Percentiles rank a stretch among this genome's conserved stretches.
phyloP scores from a whole-genome alignment of 202 grass and related monocot species.

The Panicum hallii region DNA sequence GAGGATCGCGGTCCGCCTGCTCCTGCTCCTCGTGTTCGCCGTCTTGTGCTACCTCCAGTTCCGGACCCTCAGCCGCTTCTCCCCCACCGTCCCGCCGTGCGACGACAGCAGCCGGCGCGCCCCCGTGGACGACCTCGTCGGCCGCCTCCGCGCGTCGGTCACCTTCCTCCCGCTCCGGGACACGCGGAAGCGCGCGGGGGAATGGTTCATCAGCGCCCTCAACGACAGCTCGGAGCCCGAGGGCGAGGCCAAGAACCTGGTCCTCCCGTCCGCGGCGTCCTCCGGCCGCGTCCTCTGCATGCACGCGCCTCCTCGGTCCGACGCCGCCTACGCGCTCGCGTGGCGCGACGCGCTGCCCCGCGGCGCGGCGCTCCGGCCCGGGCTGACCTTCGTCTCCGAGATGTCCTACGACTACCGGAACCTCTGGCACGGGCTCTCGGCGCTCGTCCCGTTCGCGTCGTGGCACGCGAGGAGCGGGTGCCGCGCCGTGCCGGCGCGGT shows the following conservation, averaged over 20 bases:
- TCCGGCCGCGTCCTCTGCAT: conserved; percentile 2
- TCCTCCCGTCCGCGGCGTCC: conserved; percentile 54
- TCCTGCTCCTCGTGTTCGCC: conserved; percentile 8
- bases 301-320: neutral
- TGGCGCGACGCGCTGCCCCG: conserved; percentile 55
- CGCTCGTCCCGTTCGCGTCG: conserved; percentile 53
- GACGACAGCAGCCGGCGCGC: neutral
- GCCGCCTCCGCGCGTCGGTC: conserved; percentile 42
- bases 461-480: conserved; percentile 59
- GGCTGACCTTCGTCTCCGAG: conserved; percentile 59
- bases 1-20: conserved; percentile 15
- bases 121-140: neutral
- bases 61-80: conserved; percentile 13
- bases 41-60: conserved; percentile 26
- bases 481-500: conserved; percentile 25
- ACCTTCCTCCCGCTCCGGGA: conserved; percentile 62
- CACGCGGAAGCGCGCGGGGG: conserved; percentile 26
- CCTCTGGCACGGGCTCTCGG: conserved; percentile 62
- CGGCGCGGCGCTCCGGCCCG: conserved; percentile 37
- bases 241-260: conserved; percentile 49
- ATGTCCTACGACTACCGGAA: conserved; percentile 65
- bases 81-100: neutral
- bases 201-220: conserved; percentile 60
- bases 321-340: conserved; percentile 47
- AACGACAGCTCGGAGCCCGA: conserved; percentile 51